Conservation (phyloP, 495 filamentous ascomycete species). For the Cudoniella acicularis region DNA sequence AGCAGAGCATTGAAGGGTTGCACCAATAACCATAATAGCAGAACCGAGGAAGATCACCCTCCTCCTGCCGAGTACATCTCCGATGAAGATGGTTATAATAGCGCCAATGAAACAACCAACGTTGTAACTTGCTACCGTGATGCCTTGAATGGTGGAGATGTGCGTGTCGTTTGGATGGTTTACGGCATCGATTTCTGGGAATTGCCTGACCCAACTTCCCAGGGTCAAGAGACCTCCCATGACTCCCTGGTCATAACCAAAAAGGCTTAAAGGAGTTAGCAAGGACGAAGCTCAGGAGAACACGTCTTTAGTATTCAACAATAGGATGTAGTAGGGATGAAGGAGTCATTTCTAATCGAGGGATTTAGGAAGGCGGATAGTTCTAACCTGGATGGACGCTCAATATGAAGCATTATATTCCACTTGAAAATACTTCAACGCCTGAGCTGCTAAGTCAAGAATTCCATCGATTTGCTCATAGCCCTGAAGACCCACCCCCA, state of each 20-base stretch:
- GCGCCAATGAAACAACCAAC: slow-evolving; percentile 69
- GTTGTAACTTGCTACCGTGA: slow-evolving; percentile 65
- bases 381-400: too few relatives aligned
- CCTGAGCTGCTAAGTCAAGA: too few relatives aligned
- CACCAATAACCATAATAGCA: slow-evolving; percentile 67
- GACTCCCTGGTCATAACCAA: slow-evolving; percentile 50
- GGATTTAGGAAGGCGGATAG: too few relatives aligned
- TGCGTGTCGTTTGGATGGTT: slow-evolving; percentile 15
- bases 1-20: slow-evolving; percentile 59
- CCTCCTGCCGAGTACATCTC: slow-evolving; percentile 66
- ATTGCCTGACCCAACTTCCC: slow-evolving; percentile 33
- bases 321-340: too few relatives aligned
- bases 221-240: slow-evolving; percentile 40
- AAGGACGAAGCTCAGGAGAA: too few relatives aligned
- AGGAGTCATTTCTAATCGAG: too few relatives aligned
- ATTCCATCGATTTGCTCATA: too few relatives aligned
- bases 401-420: too few relatives aligned
- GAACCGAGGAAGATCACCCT: slow-evolving; percentile 68
- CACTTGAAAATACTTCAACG: too few relatives aligned
- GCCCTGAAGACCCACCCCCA: too few relatives aligned
- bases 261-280: slow-evolving; percentile 33
- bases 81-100: slow-evolving; percentile 64
- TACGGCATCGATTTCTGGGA: slow-evolving; percentile 34
- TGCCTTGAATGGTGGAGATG: slow-evolving; percentile 32
- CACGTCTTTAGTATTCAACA: too few relatives aligned